These are phyloP conservation scores for Fusarium subglutinans DNA, from an alignment of 2,329 filamentous ascomycete species.

Conservation along the genomic window DNA sequence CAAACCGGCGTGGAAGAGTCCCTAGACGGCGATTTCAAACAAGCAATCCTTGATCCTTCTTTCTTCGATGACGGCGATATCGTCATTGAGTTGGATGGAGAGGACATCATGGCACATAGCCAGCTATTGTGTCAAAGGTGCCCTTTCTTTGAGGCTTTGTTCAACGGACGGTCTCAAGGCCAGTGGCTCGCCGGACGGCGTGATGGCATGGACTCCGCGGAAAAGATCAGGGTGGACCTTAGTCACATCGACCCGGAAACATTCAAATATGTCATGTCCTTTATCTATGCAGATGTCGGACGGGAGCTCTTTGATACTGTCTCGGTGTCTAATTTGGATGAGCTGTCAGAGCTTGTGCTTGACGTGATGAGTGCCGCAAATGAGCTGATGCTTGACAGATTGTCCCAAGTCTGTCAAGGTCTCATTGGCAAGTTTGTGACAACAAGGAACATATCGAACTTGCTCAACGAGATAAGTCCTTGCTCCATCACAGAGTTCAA, in stretches of 20 bases:
- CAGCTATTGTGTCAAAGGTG: conserved; percentile 83
- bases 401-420: conserved; percentile 90
- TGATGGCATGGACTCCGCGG: conserved; percentile 48
- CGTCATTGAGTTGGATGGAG: conserved; percentile 78
- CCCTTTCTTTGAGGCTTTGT: conserved; percentile 91
- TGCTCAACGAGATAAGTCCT: conserved; percentile 87
- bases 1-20: conserved; percentile 73
- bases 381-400: conserved; percentile 91
- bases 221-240: conserved; percentile 76
- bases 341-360: conserved; percentile 88
- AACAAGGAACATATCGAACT: conserved; percentile 82
- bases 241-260: conserved; percentile 78
- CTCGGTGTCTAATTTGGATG: conserved; percentile 75
- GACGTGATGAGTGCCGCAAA: conserved; percentile 91
- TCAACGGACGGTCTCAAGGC: conserved; percentile 86
- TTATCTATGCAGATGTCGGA: conserved; percentile 86
- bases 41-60: conserved; percentile 71
- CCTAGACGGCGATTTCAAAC: conserved; percentile 74
- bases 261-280: conserved; percentile 81
- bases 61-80: conserved; percentile 87
- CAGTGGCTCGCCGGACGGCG: conserved; percentile 82
- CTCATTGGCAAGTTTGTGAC: conserved; percentile 86
- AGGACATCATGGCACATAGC: conserved; percentile 79
- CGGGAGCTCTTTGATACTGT: conserved; percentile 84
- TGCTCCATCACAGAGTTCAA: conserved; percentile 89